Base-by-base conservation (phyloP, 1,139 yeast species). In the Debaryomyces subglobosus region DNA sequence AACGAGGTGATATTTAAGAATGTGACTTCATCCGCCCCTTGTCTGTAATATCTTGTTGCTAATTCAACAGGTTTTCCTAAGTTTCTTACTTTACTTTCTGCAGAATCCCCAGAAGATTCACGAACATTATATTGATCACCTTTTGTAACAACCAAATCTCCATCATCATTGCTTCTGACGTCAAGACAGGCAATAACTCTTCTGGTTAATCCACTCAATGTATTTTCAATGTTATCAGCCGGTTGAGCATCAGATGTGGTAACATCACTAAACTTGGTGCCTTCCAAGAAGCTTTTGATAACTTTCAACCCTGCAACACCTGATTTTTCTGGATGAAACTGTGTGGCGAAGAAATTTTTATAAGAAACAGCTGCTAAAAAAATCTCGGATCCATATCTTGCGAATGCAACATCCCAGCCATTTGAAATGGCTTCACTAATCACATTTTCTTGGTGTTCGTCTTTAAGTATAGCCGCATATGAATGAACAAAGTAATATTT, bases 81-180 rank as follows among this genome's bases (percentile, higher is more conserved):
- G 63, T 94, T 94, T 66, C 98, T 80, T 13, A 94, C 97, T 41
- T 80, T 78, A 38, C 59, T 58, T 9, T 59, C 59, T 45, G 78
- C 76, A 18, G 64, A 72, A 5, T 63, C 65, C 6, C 27, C 49
- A 13, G 70, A 62, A 53, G 85, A 79, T 60, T 91, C 97, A 56
- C 99, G 82, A 3, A 94, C 99, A 67, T 94, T 96, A 64, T 94
- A 94, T 65, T 94, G 99, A 62, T 94, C 99, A 49, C 99, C 99
- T 68, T 94, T 94, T 0, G 99, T 94, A 30, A 94, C 99, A 0
- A 94, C 98, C 57, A 94, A 77, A 63, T 94, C 99, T 33, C 99
- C 99, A 36, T 77, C 77, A 62, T 94, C 99, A 63, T 94, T 94
- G 7, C 96, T 78, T 62, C 99, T 84, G n/a, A 94, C 99, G 64